Conservation (phyloP, 2,329 filamentous ascomycete genomes). For the Karstenula rhodostoma region DNA sequence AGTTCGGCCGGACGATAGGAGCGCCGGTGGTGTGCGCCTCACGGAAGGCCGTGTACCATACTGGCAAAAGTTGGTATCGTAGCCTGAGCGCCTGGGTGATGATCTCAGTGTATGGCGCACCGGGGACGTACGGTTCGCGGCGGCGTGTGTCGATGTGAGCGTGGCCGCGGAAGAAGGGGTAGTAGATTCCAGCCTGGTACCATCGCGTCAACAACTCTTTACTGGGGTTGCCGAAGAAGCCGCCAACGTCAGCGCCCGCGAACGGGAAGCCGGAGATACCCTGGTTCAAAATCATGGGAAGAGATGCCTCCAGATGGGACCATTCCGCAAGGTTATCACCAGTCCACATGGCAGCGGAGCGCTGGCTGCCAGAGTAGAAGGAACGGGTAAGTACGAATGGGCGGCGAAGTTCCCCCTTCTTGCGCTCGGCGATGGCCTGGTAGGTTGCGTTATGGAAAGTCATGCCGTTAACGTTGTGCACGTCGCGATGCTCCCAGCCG, state of each 20-base stretch:
- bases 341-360: slow-evolving; percentile 96
- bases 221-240: slow-evolving; percentile 96
- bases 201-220: slow-evolving; percentile 91
- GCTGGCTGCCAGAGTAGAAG: slow-evolving; percentile 90
- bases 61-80: slow-evolving; percentile 86
- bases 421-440: slow-evolving; percentile 81
- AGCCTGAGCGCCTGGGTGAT: slow-evolving; percentile 88
- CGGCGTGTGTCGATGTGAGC: slow-evolving; percentile 96
- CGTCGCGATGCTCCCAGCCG: slow-evolving; percentile 94
- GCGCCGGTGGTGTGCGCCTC: slow-evolving; percentile 82
- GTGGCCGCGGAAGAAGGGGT: slow-evolving; percentile 97
- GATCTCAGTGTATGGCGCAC: slow-evolving; percentile 84
- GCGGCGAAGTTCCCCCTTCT: slow-evolving; percentile 82
- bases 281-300: slow-evolving; percentile 93
- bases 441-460: slow-evolving; percentile 96
- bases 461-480: slow-evolving; percentile 95
- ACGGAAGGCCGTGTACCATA: slow-evolving; percentile 98
- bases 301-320: slow-evolving; percentile 85
- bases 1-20: slow-evolving; percentile 90
- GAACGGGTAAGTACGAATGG: slow-evolving; percentile 93
- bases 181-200: slow-evolving; percentile 97
- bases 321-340: slow-evolving; percentile 96
- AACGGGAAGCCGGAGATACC: slow-evolving; percentile 95
- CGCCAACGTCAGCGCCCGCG: slow-evolving; percentile 92
- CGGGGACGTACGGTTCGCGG: slow-evolving; percentile 88